phyloP scores from a whole-genome alignment of 2,329 filamentous ascomycete genomes.

The Fusarium devonianum region DNA sequence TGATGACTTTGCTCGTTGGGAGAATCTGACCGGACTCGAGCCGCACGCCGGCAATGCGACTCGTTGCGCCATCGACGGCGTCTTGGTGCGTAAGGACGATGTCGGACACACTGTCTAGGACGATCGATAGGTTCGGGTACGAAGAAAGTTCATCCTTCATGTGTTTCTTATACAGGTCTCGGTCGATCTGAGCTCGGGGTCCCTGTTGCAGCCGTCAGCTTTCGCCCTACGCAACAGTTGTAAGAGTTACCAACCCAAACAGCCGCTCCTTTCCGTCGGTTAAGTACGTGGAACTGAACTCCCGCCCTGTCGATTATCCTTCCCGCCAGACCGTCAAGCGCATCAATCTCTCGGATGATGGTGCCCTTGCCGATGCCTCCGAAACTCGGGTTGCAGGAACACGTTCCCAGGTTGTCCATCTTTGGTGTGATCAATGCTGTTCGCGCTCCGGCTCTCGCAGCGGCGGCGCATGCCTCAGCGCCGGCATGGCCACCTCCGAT shows the following conservation, averaged over 20 bases:
- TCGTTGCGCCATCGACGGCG: constrained; percentile 56
- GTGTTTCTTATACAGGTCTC: constrained; percentile 83
- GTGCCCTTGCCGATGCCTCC: constrained; percentile 99
- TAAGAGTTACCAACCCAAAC: constrained; percentile 72
- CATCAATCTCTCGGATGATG: constrained; percentile 94
- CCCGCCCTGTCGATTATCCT: constrained; percentile 92
- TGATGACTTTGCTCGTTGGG: constrained; percentile 81
- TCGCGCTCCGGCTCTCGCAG: constrained; percentile 85
- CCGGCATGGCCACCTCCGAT: constrained; percentile 97
- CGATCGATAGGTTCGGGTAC: constrained; percentile 80
- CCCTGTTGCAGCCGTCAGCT: constrained; percentile 57
- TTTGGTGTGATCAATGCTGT: constrained; percentile 92
- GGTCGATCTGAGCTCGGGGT: constrained; percentile 93
- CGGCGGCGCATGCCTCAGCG: constrained; percentile 89
- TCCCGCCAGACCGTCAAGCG: constrained; percentile 87
- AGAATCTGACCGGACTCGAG: constrained; percentile 89
- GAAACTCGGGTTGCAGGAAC: constrained; percentile 96
- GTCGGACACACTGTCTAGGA: constrained; percentile 90
- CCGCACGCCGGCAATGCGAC: constrained; percentile 82
- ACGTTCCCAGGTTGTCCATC: constrained; percentile 87
- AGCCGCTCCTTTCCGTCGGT: constrained; percentile 87
- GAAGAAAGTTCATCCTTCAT: constrained; percentile 86
- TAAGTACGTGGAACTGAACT: constrained; percentile 91
- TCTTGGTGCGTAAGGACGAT: constrained; percentile 70
- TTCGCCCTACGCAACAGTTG: not conserved